Evolutionary conservation across 805 yeast species (phyloP), one percentile per base, ranked within the genome.

Genomic region (Candida hispaniensis): DNA sequence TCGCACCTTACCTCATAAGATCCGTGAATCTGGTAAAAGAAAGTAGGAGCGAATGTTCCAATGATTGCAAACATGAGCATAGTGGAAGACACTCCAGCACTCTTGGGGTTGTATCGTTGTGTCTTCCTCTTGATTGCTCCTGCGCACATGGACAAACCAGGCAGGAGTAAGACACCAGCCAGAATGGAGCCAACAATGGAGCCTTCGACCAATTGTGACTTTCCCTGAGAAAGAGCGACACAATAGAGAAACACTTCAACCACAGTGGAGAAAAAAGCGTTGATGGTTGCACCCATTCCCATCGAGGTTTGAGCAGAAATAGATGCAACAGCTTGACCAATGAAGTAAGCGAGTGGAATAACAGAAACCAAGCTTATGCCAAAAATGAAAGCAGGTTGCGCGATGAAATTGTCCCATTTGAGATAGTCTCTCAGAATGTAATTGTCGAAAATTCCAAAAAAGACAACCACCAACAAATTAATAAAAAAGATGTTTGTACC

Each of bases 311-410:
- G 98, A 0, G 98, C 97, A 5, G 94, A 80, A 41, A 91, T 91
- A 2, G 97, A 86, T 0, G 98, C 98, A n/a, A 91, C 98, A 5
- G 97, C 97, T 57, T 88, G 97, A 3, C 98, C 98, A 47, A 91
- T 86, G 58, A 85, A 91, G 53, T 91, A 88, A 0, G 98, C 97
- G 45, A 91, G 63, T 5, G 98, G 98, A 21, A 91, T 71, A 40
- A 91, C 82, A 1, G 95, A 80, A 30, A 79, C 64, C 40, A 91
- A 59, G 54, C 95, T 79, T 11, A 83, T 59, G 27, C 72, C 63
- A 49, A 91, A 91, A 26, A 83, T 68, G 14, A 75, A 57, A 0
- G 75, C 64, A 12, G 85, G 71, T 48, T 75, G 63, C 2, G 88
- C 75, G 38, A 73, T 47, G 48, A 71, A 55, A 2, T 55, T 34